phyloP scores from a whole-genome alignment of 202 grass and related monocot species.

The Brachypodium distachyon region DNA sequence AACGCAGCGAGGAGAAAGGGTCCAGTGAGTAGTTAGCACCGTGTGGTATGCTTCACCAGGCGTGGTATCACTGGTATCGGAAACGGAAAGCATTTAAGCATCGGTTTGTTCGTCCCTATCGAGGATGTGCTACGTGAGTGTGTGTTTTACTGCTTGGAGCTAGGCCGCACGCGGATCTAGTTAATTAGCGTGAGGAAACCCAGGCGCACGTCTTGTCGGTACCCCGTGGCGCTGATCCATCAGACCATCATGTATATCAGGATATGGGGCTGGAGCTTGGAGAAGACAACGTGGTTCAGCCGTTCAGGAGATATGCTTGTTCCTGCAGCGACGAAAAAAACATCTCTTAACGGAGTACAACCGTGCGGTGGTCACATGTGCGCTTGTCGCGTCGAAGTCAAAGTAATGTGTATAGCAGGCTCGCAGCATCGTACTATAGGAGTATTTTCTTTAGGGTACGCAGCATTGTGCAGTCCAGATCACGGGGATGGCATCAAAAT shows the following conservation, averaged over 20 bases:
- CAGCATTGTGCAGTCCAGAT: no score
- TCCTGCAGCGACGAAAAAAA: no score
- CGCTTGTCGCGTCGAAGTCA: no score
- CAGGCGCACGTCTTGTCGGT: conserved; percentile 8
- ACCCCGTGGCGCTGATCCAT: background rate
- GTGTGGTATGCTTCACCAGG: background rate
- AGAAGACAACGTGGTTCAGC: background rate
- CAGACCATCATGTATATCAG: no score
- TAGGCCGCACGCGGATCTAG: background rate
- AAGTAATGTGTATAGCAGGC: no score
- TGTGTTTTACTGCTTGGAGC: background rate
- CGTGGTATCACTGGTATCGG: no score
- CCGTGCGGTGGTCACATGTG: background rate
- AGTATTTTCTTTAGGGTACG: no score
- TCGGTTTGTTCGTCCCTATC: background rate
- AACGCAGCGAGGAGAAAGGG: no score
- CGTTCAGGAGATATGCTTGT: no score
- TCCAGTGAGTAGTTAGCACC: no score
- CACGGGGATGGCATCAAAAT: no score
- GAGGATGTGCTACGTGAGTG: background rate
- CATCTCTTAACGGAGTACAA: background rate
- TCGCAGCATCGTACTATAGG: no score
- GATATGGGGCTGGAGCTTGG: background rate
- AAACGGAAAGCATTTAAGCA: background rate
- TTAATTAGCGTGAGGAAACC: background rate